These are phyloP conservation scores for Trichoderma aggressivum DNA, from an alignment of 2,329 filamentous ascomycete species.

Conservation along the genomic window DNA sequence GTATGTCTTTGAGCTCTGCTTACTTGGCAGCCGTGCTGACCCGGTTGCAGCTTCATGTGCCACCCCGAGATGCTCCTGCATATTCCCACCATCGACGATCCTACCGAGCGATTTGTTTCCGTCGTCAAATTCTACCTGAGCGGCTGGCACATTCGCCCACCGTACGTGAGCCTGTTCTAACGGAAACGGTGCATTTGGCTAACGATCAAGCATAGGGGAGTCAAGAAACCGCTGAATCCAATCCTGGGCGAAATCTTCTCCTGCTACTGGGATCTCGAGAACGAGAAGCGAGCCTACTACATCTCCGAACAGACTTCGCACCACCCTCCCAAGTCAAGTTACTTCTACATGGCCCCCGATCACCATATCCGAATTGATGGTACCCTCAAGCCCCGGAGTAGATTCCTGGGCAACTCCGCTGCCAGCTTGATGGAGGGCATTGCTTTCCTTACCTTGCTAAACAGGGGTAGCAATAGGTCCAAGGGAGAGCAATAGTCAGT, in stretches of 20 bases:
- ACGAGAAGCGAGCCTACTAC: conserved; percentile 86
- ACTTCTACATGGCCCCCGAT: conserved; percentile 96
- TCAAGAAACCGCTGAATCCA: conserved; percentile 97
- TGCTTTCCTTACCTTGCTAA: conserved; percentile 78
- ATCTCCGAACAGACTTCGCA: conserved; percentile 97
- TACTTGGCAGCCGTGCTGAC: conserved; percentile 17
- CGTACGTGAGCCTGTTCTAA: conserved; percentile 55
- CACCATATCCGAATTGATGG: conserved; percentile 95
- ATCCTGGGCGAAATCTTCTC: conserved; percentile 93
- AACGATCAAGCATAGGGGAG: conserved; percentile 58
- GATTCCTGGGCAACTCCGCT: conserved; percentile 93
- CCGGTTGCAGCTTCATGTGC: conserved; percentile 81
- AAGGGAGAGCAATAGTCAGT: conserved; percentile 84
- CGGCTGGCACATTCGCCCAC: conserved; percentile 97
- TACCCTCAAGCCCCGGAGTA: conserved; percentile 89
- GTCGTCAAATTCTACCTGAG: conserved; percentile 98
- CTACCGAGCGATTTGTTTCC: conserved; percentile 82
- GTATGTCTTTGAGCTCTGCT: conserved; percentile 48
- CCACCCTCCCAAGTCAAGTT: conserved; percentile 96
- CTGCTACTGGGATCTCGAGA: conserved; percentile 90
- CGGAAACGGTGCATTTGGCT: conserved; percentile 21
- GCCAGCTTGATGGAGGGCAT: conserved; percentile 98
- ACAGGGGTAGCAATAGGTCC: conserved; percentile 63
- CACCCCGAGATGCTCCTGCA: conserved; percentile 93
- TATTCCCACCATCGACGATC: conserved; percentile 84